These are phyloP conservation scores for Geotrichum cucujoidarum DNA, from an alignment of 1,139 yeast species.

Conservation along the genomic window DNA sequence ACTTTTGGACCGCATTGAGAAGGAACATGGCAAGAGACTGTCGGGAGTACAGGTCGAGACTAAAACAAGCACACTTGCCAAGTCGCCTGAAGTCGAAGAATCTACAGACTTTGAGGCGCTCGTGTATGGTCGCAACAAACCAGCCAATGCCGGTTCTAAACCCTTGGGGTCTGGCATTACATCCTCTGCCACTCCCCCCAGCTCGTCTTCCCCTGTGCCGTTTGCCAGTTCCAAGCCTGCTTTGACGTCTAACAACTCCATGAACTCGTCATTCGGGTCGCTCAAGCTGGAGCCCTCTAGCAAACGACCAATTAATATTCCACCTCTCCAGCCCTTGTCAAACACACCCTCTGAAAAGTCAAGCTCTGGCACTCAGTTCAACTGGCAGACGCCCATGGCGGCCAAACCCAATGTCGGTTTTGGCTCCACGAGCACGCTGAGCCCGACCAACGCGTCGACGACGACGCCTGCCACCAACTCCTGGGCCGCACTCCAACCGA, in stretches of 20 bases:
- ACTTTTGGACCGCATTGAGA: conserved; percentile 28
- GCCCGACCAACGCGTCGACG: not conserved
- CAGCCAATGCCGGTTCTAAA: too few species aligned
- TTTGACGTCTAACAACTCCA: not conserved
- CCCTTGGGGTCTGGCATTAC: not conserved
- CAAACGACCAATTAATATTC: not conserved
- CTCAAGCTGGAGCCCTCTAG: conserved; percentile 17
- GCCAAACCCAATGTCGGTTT: not conserved
- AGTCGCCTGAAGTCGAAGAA: conserved; percentile 1
- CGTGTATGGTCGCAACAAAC: conserved; percentile 19
- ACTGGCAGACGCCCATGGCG: not conserved
- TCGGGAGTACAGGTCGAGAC: conserved; percentile 19
- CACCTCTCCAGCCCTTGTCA: conserved; percentile 35
- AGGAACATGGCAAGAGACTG: conserved; percentile 27
- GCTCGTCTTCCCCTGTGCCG: too few species aligned
- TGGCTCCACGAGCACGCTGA: conserved; percentile 1
- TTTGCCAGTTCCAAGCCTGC: not conserved
- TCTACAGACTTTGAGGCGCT: conserved; percentile 17
- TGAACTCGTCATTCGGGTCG: conserved; percentile 15
- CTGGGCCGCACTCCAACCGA: not conserved
- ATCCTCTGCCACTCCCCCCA: too few species aligned
- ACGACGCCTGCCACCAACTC: not conserved
- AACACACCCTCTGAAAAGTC: not conserved
- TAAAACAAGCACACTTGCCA: not conserved
- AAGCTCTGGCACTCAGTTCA: not conserved